A percentile compares a stretch with the other conserved stretches of the same genome.
These are phyloP conservation scores for Vitis amurensis DNA, from an alignment of 164 flowering plant genomes.

Conservation along the genomic window DNA sequence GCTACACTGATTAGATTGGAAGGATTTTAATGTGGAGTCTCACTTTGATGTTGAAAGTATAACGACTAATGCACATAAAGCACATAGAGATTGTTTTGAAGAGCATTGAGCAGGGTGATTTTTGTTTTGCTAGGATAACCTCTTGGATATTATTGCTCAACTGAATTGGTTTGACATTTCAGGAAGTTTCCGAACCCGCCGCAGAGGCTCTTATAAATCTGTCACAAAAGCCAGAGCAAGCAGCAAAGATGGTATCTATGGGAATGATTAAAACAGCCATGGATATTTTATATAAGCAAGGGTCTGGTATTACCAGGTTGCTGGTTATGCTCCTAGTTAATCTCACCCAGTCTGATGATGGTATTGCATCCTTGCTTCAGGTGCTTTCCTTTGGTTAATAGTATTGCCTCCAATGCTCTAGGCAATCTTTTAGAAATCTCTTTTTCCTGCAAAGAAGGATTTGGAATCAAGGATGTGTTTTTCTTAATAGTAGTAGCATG, in stretches of 20 bases:
- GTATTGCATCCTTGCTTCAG: slow-evolving; percentile 85
- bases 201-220: slow-evolving; percentile 88
- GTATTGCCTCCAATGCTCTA: too few species aligned
- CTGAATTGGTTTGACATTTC: slow-evolving; percentile 13
- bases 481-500: not conserved
- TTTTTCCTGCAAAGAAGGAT: too few species aligned
- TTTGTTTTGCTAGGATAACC: too few species aligned
- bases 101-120: not conserved
- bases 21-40: not conserved
- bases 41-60: not conserved
- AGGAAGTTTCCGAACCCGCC: slow-evolving; percentile 92
- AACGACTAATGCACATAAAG: not conserved
- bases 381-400: slow-evolving; percentile 31
- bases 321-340: slow-evolving; percentile 88
- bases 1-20: not conserved
- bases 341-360: slow-evolving; percentile 80
- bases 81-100: too few species aligned
- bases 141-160: not conserved
- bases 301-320: slow-evolving; percentile 44
- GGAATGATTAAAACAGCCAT: slow-evolving; percentile 65
- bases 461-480: not conserved
- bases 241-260: slow-evolving; percentile 66
- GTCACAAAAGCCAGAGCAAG: slow-evolving; percentile 65
- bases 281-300: slow-evolving; percentile 69
- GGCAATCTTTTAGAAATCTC: too few species aligned